Evolutionary conservation across 2,329 filamentous ascomycete genomes (phyloP).

Genomic region (Sarocladium brachiariae): DNA sequence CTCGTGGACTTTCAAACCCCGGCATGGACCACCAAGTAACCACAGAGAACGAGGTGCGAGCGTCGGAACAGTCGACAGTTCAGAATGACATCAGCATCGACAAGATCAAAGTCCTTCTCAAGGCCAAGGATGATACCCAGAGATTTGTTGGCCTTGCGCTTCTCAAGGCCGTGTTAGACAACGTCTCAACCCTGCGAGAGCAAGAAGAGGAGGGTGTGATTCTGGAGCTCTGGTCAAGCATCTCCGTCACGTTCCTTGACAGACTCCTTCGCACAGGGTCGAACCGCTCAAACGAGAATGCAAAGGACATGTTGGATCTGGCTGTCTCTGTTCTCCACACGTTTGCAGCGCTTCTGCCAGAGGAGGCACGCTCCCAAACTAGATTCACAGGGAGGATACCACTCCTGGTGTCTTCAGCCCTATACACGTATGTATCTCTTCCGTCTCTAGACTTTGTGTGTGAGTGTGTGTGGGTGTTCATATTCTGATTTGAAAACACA

Average conservation of each 20-base stretch:
- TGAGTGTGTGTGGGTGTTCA: no score
- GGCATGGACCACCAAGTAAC: no score
- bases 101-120: slow-evolving; percentile 49
- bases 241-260: slow-evolving; percentile 58
- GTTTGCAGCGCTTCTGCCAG: slow-evolving; percentile 51
- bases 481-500: slow-evolving; percentile 18
- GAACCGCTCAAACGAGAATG: slow-evolving; percentile 33
- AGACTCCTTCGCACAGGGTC: slow-evolving; percentile 52
- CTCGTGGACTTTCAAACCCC: no score
- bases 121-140: slow-evolving; percentile 57
- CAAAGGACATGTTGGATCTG: slow-evolving; percentile 55
- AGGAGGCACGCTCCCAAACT: slow-evolving; percentile 32
- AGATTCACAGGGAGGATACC: slow-evolving; percentile 48
- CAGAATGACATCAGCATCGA: slow-evolving; percentile 21
- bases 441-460: no score
- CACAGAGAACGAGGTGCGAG: no score
- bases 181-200: slow-evolving; percentile 40
- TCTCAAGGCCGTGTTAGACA: slow-evolving; percentile 59
- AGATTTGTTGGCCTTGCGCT: slow-evolving; percentile 62
- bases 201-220: slow-evolving; percentile 40
- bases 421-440: slow-evolving; percentile 43
- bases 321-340: slow-evolving; percentile 57
- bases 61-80: no score
- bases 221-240: slow-evolving; percentile 48
- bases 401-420: slow-evolving; percentile 43